Evolutionary conservation across 192 early-diverging fungal species (phyloP).

Genomic region (Pecoramyces ruminantium): DNA sequence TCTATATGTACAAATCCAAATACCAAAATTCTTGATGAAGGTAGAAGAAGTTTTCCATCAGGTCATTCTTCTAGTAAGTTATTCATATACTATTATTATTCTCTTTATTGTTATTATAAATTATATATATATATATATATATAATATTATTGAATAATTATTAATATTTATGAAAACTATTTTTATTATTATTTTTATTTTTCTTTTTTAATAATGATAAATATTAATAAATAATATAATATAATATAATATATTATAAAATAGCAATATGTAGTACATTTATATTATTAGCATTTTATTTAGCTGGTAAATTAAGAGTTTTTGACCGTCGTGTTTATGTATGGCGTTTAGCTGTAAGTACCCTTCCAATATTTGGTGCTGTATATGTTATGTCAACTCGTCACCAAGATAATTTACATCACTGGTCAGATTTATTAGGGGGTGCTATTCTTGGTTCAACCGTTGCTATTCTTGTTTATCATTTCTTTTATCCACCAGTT

Average conservation of each 20-base stretch:
- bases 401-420: neutral
- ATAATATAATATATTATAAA: no score
- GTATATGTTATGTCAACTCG: neutral
- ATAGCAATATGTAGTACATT: neutral
- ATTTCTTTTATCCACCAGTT: neutral
- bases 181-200: no score
- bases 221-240: no score
- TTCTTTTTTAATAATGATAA: no score
- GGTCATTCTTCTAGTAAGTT: neutral
- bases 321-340: neutral
- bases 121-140: no score
- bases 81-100: no score
- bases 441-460: neutral
- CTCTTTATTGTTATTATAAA: no score
- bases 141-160: no score
- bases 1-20: neutral
- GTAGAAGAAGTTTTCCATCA: neutral
- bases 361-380: neutral
- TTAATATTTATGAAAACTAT: no score
- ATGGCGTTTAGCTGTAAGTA: neutral
- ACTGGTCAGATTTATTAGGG: neutral
- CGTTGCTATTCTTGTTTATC: neutral
- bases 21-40: neutral
- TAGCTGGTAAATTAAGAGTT: neutral
- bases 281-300: neutral